Base-by-base conservation (phyloP, 306 rosid genomes). In the Castanea mollissima region DNA sequence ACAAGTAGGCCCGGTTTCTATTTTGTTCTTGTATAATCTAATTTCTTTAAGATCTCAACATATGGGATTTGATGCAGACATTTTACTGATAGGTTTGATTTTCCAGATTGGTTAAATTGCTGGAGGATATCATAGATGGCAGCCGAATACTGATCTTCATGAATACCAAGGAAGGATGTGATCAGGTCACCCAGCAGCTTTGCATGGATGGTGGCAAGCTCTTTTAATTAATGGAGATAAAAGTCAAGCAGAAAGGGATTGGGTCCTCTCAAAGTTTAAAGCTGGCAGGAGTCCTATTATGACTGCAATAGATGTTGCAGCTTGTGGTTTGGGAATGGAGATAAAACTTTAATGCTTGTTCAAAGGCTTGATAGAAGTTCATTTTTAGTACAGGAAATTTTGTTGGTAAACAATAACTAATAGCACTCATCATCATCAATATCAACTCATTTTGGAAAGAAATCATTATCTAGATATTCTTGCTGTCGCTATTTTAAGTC, bases 161-260 rank as follows among this genome's bases (percentile, higher is more conserved):
- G 99, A 96, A 93, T 86, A 95, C 97, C 54, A 95, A 95, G 83
- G 91, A 95, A 86, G 99, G 97, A 74, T 93, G 99, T 78, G 99
- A 93, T 87, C 98, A 93, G 79, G 86, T 90, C 75, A 95, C 99
- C 18, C 81, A 96, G 74, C 99, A 91, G 81, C 99, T 93, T 79
- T 96, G 98, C 78, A 95, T 91, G 97, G 99, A 91, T 89, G 99
- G 98, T 95, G 99, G 99, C 99, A 97, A 27, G 99, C 99, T 58
- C 98, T 95, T 64, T 93, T 98, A 35, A 96, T 93, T 82, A 97
- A 96, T 75, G 99, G 99, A 64, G 93, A 96, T 78, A 93, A 96
- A 89, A 96, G 99, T 87, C 99, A 93, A 88, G 98, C 98, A 63
- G 97, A 93, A 87, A 93, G 98, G 80, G 99, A 95, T 88, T 96